Percentiles rank a stretch among this genome's conserved stretches.
Conservation (phyloP, 805 yeast genomes). For the Saccharomycopsis selenospora region DNA sequence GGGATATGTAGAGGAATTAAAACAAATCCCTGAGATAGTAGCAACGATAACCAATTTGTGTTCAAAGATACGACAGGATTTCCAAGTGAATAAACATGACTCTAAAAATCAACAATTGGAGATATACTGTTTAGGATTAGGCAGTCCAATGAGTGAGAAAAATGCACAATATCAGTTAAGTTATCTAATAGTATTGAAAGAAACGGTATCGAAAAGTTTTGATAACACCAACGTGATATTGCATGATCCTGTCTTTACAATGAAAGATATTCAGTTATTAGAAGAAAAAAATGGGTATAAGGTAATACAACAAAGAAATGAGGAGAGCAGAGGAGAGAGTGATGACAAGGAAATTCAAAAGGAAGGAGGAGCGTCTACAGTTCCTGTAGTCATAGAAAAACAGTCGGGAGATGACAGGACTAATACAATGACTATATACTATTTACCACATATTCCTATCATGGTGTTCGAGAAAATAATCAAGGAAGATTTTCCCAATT, state of each 20-base stretch:
- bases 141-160: background rate
- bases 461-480: slow-evolving; percentile 5
- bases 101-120: too few species aligned
- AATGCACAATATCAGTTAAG: background rate
- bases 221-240: background rate
- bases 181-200: background rate
- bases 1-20: background rate
- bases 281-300: background rate
- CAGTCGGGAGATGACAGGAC: background rate
- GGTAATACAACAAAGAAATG: background rate
- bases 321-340: too few species aligned
- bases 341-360: too few species aligned
- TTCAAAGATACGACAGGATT: background rate
- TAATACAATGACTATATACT: background rate
- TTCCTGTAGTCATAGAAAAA: too few species aligned
- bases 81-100: too few species aligned
- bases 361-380: too few species aligned
- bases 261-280: background rate
- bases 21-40: background rate
- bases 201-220: background rate
- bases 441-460: slow-evolving; percentile 12
- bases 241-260: background rate
- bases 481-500: background rate
- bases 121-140: slow-evolving; percentile 1
- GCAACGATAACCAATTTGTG: background rate